These are phyloP conservation scores for Zychaea mexicana DNA, from an alignment of 371 early-diverging fungal genomes.

Conservation along the genomic window DNA sequence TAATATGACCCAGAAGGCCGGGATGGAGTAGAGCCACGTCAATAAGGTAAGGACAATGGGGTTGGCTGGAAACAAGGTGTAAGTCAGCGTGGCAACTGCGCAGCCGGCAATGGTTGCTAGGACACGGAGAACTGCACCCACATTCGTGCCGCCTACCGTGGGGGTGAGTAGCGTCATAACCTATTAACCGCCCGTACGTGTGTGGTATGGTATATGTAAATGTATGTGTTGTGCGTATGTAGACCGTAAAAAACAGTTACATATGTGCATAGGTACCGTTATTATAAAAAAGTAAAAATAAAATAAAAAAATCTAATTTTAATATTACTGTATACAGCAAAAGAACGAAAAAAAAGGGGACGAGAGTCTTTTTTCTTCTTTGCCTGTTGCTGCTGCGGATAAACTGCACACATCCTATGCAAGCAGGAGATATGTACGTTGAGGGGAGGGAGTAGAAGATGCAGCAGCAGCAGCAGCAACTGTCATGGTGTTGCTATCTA, in stretches of 20 bases:
- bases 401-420: too few relatives aligned
- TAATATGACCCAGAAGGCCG: constrained; percentile 68
- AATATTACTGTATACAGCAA: background rate
- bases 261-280: too few relatives aligned
- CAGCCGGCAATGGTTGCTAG: constrained; percentile 74
- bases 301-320: background rate
- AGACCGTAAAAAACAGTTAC: too few relatives aligned
- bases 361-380: too few relatives aligned
- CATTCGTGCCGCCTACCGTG: constrained; percentile 80
- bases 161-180: constrained; percentile 80
- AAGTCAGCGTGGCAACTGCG: constrained; percentile 55
- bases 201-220: too few relatives aligned
- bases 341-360: background rate
- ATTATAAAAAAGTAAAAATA: too few relatives aligned
- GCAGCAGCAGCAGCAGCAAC: background rate
- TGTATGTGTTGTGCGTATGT: too few relatives aligned
- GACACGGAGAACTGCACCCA: constrained; percentile 72
- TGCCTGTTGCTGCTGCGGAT: too few relatives aligned
- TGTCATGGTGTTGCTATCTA: background rate
- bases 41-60: constrained; percentile 47
- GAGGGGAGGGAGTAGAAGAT: background rate
- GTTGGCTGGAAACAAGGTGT: constrained; percentile 53
- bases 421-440: background rate
- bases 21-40: constrained; percentile 68
- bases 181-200: too few relatives aligned